Conservation (phyloP, 306 rosid species). For the Quercus rubra region DNA sequence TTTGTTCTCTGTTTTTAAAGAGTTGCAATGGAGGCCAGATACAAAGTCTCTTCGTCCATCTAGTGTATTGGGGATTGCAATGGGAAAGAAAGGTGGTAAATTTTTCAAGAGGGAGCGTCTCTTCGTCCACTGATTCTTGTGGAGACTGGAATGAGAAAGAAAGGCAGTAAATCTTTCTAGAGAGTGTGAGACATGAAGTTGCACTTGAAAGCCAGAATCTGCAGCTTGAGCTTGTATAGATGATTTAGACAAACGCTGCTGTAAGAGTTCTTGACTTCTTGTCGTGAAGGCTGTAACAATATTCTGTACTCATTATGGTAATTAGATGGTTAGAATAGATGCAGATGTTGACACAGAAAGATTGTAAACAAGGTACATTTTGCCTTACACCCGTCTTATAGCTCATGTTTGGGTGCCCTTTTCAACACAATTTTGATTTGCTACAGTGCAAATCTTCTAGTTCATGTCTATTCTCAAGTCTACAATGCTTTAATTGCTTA, state of each 20-base stretch:
- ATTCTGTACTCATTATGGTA: conserved; percentile 20
- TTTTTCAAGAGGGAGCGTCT: conserved; percentile 62
- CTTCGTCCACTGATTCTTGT: conserved; percentile 47
- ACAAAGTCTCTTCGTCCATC: conserved; percentile 56
- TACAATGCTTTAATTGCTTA: neutral
- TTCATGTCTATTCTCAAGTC: neutral
- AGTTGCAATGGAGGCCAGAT: conserved; percentile 86
- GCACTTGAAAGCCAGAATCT: conserved; percentile 26
- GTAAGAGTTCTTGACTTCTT: conserved; percentile 18
- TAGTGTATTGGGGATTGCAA: conserved; percentile 43
- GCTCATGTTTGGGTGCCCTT: neutral
- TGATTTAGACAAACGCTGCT: no score
- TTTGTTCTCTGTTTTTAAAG: conserved; percentile 59
- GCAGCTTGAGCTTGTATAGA: conserved; percentile 24
- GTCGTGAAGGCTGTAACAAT: conserved; percentile 27
- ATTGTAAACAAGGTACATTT: neutral
- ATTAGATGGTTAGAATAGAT: conserved; percentile 31
- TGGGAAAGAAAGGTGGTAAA: conserved; percentile 78
- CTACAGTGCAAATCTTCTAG: neutral
- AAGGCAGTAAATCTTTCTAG: conserved; percentile 72
- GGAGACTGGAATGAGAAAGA: conserved; percentile 68
- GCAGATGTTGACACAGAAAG: conserved; percentile 27
- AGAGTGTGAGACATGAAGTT: conserved; percentile 40
- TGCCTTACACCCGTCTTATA: neutral
- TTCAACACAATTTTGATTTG: neutral